Evolutionary conservation across 2,329 filamentous ascomycete species (phyloP).

Genomic region (Trichoderma arundinaceum): DNA sequence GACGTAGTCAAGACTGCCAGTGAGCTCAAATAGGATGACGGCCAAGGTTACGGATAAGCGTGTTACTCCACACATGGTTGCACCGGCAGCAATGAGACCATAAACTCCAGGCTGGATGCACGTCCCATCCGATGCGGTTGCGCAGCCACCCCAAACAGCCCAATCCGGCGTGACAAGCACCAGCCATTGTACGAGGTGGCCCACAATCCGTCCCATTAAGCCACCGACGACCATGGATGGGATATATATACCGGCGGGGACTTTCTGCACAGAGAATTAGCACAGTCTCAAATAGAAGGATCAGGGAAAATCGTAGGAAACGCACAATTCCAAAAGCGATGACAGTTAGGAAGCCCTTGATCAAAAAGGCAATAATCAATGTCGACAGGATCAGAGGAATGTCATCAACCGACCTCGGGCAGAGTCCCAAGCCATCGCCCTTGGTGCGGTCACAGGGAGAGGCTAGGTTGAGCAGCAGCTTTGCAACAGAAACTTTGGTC

Average conservation of each 20-base stretch:
- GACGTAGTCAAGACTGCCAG: constrained; percentile 92
- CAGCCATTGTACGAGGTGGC: constrained; percentile 82
- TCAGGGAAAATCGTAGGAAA: constrained; percentile 31
- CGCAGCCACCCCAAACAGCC: constrained; percentile 76
- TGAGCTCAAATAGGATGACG: constrained; percentile 94
- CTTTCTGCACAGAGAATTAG: constrained; percentile 62
- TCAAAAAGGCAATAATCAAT: constrained; percentile 78
- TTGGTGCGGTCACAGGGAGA: constrained; percentile 80
- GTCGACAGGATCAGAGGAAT: constrained; percentile 79
- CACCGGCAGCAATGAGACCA: constrained; percentile 89
- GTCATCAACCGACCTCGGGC: constrained; percentile 71
- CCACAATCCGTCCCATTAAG: constrained; percentile 84
- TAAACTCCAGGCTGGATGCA: constrained; percentile 98
- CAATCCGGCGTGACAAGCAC: constrained; percentile 76
- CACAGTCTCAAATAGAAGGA: background rate
- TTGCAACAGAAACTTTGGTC: constrained; percentile 86
- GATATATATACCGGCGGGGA: constrained; percentile 96
- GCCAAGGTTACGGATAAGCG: constrained; percentile 90
- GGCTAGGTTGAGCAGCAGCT: constrained; percentile 87
- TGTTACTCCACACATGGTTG: constrained; percentile 98
- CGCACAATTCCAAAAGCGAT: constrained; percentile 87
- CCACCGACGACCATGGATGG: constrained; percentile 99
- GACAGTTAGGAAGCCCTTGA: constrained; percentile 87
- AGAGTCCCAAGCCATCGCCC: constrained; percentile 73
- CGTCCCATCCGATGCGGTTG: constrained; percentile 70